phyloP scores from a whole-genome alignment of 805 yeast genomes.

The Candida ortonii region DNA sequence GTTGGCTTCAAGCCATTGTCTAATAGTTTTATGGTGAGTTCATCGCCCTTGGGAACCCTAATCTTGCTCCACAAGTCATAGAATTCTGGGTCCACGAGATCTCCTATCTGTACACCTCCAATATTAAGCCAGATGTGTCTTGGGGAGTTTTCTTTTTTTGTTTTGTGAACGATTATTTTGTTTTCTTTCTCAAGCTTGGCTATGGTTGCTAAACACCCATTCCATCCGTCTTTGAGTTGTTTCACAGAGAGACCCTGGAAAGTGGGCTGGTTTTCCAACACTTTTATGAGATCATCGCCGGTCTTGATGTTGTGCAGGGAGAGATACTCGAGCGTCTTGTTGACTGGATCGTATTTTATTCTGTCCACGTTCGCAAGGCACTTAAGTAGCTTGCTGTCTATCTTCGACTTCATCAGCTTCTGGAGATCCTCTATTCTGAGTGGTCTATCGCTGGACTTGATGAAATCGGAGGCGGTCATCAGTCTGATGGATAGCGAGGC shows the following conservation, averaged over 20 bases:
- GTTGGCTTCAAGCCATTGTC: slow-evolving; percentile 94
- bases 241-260: slow-evolving; percentile 85
- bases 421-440: slow-evolving; percentile 64
- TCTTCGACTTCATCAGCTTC: slow-evolving; percentile 60
- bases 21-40: slow-evolving; percentile 71
- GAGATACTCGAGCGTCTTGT: slow-evolving; percentile 75
- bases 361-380: slow-evolving; percentile 74
- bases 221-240: slow-evolving; percentile 86
- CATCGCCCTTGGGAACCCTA: slow-evolving; percentile 77
- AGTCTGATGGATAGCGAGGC: slow-evolving; percentile 71
- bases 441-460: slow-evolving; percentile 69
- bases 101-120: slow-evolving; percentile 57
- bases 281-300: slow-evolving; percentile 70
- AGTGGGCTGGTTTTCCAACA: slow-evolving; percentile 75
- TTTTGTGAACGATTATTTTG: slow-evolving; percentile 77
- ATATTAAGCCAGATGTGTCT: slow-evolving; percentile 80
- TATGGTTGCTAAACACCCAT: slow-evolving; percentile 77
- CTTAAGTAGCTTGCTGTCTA: slow-evolving; percentile 62
- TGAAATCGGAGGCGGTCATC: slow-evolving; percentile 86
- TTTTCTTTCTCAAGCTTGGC: slow-evolving; percentile 73
- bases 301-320: slow-evolving; percentile 85
- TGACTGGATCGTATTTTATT: slow-evolving; percentile 61
- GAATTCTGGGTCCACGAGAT: slow-evolving; percentile 75
- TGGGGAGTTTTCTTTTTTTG: slow-evolving; percentile 93
- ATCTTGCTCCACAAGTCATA: slow-evolving; percentile 76